These are phyloP conservation scores for Podaxis sp. DNA, from an alignment of 768 basidiomycete species.

Conservation along the genomic window DNA sequence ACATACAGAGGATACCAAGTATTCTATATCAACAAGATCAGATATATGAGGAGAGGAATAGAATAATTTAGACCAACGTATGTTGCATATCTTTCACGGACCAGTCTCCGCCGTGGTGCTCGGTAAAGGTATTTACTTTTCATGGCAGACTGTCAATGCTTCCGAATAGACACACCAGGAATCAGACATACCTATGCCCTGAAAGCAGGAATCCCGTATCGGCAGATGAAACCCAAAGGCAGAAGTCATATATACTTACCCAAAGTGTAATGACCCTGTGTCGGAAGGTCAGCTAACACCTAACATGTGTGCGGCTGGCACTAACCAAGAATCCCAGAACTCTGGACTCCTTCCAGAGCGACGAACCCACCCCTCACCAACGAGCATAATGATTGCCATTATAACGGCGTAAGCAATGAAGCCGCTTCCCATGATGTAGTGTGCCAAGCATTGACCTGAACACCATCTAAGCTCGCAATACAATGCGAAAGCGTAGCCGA, in stretches of 20 bases:
- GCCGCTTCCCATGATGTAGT: slow-evolving; percentile 88
- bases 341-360: slow-evolving; percentile 74
- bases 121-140: slow-evolving; percentile 88
- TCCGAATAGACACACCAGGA: not conserved
- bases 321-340: slow-evolving; percentile 81
- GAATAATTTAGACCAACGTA: slow-evolving; percentile 51
- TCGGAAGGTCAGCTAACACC: not conserved
- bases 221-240: not conserved
- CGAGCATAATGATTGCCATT: slow-evolving; percentile 73
- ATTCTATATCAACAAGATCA: slow-evolving; percentile 40
- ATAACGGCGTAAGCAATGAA: slow-evolving; percentile 87
- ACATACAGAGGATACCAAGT: slow-evolving; percentile 69
- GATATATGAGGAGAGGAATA: not conserved
- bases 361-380: slow-evolving; percentile 77
- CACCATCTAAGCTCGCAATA: not conserved
- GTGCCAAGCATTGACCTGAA: slow-evolving; percentile 78
- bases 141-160: slow-evolving; percentile 13
- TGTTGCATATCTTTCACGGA: slow-evolving; percentile 95
- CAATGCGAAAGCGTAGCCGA: not conserved
- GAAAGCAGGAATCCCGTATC: not conserved
- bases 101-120: slow-evolving; percentile 81
- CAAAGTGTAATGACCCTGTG: slow-evolving; percentile 48
- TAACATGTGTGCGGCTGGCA: slow-evolving; percentile 5
- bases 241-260: slow-evolving; percentile 30
- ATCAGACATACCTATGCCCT: slow-evolving; percentile 59